Evolutionary conservation across 768 basidiomycete species (phyloP), one percentile per base, ranked within the genome.

Genomic region (Psilocybe cubensis): DNA sequence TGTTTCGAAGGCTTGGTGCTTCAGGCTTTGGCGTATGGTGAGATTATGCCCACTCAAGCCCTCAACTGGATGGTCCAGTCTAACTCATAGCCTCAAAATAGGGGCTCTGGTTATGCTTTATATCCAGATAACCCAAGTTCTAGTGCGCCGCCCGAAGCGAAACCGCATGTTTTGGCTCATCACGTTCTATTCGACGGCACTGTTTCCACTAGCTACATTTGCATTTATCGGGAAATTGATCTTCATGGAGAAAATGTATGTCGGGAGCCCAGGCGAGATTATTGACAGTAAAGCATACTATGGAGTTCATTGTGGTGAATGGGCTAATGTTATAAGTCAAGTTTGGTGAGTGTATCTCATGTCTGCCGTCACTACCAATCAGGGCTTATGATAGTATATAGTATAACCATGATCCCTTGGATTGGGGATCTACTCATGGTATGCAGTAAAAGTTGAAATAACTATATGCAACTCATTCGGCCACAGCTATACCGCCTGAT

Each of bases 51-150:
- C 18, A 33, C 21, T 10, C 31, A 18, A 7, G 31, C 5, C 14
- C 29, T 41, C 40, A 25, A 3, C 3, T 21, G 18, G 23, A 14
- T 21, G 6, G 14, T 25, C 8, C 14, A 28, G 14, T 25, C 48
- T 62, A 20, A 49, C 46, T 25, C 21, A 10, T 46, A 12, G 44
- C n/a, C 18, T 11, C 7, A 43, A 41, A 49, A 18, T 56, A 78
- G 77, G 77, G 35, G 76, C 75, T 17, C 48, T 77, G 46, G 46
- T 75, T 10, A 78, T 77, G 77, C 63, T 78, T 23, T 73, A 71
- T 44, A 63, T 76, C 18, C 77, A 77, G 60, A 64, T 78, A 25
- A 52, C 61, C 5, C 72, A 73, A 40, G 71, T 74, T 20, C 68
- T 78, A 17, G 59, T 72, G 4, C 67, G 69, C 38, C 68, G 72